These are phyloP conservation scores for Phialophora verrucosa DNA, from an alignment of 2,329 filamentous ascomycete genomes.

Conservation along the genomic window DNA sequence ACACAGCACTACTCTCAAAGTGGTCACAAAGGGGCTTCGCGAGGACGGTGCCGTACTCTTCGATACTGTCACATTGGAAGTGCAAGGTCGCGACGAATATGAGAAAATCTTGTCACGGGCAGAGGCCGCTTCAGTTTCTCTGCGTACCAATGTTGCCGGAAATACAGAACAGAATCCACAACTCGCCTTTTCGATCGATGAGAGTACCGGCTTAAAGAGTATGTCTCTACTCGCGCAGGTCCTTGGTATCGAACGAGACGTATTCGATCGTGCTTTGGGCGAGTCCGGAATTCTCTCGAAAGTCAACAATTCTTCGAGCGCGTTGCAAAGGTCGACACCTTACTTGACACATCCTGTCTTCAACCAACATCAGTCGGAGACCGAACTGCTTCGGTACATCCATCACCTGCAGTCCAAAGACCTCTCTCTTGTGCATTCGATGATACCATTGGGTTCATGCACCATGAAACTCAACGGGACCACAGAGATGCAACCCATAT, in stretches of 20 bases:
- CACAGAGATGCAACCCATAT: slow-evolving; percentile 88
- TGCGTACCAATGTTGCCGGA: slow-evolving; percentile 61
- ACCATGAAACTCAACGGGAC: slow-evolving; percentile 98
- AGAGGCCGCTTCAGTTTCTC: slow-evolving; percentile 48
- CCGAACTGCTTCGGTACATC: slow-evolving; percentile 91
- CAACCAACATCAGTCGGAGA: slow-evolving; percentile 94
- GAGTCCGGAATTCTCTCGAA: slow-evolving; percentile 46
- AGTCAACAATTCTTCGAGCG: slow-evolving; percentile 47
- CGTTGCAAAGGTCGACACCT: slow-evolving; percentile 71
- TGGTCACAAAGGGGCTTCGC: slow-evolving; percentile 63
- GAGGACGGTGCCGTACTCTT: slow-evolving; percentile 68
- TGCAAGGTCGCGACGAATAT: slow-evolving; percentile 53
- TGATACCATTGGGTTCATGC: slow-evolving; percentile 96
- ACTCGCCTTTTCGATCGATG: slow-evolving; percentile 78
- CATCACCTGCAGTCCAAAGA: slow-evolving; percentile 93
- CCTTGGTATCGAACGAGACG: slow-evolving; percentile 42
- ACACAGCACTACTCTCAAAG: slow-evolving; percentile 63
- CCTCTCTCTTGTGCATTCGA: slow-evolving; percentile 89
- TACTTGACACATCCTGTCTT: slow-evolving; percentile 92
- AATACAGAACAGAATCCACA: slow-evolving; percentile 55
- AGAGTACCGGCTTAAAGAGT: slow-evolving; percentile 56
- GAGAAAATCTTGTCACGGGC: slow-evolving; percentile 60
- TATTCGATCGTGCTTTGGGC: slow-evolving; percentile 23
- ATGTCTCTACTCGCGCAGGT: slow-evolving; percentile 43
- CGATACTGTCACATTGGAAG: slow-evolving; percentile 74